Percentiles rank a stretch among this genome's conserved stretches.
These are phyloP conservation scores for Fusarium sp. DNA, from an alignment of 2,329 filamentous ascomycete species.

Conservation along the genomic window DNA sequence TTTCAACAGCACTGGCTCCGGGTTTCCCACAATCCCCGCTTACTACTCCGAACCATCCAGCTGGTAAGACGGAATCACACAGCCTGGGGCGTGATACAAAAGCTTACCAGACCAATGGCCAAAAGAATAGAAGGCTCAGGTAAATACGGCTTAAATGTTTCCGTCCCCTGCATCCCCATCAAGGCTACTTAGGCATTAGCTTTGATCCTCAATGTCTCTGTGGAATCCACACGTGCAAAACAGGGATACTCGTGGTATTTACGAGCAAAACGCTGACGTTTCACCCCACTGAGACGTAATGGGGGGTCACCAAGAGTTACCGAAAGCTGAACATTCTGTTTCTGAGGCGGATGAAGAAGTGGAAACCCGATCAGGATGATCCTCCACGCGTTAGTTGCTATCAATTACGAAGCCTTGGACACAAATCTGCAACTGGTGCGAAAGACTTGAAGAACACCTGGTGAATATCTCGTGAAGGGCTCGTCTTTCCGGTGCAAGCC, in stretches of 20 bases:
- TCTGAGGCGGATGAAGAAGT: background rate
- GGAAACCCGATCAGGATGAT: background rate
- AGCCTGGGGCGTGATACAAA: background rate
- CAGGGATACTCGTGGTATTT: background rate
- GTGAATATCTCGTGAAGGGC: background rate
- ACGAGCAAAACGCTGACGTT: background rate
- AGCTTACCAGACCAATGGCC: background rate
- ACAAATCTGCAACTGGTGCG: background rate
- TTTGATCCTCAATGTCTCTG: background rate
- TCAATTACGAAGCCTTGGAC: background rate
- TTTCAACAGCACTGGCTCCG: no score
- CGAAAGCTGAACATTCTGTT: background rate
- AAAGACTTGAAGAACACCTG: no score
- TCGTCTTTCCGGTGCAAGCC: background rate
- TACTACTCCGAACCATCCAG: background rate
- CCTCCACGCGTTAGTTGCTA: background rate
- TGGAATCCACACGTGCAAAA: background rate
- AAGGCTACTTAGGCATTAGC: background rate
- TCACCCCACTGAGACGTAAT: background rate
- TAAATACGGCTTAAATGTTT: background rate
- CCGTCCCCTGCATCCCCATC: background rate
- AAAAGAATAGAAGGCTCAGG: background rate
- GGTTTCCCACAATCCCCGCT: background rate
- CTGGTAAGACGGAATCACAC: background rate
- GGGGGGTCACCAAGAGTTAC: background rate